Evolutionary conservation across 2,329 filamentous ascomycete genomes (phyloP), one percentile per base, ranked within the genome.

Genomic region (Colletotrichum australisinense): DNA sequence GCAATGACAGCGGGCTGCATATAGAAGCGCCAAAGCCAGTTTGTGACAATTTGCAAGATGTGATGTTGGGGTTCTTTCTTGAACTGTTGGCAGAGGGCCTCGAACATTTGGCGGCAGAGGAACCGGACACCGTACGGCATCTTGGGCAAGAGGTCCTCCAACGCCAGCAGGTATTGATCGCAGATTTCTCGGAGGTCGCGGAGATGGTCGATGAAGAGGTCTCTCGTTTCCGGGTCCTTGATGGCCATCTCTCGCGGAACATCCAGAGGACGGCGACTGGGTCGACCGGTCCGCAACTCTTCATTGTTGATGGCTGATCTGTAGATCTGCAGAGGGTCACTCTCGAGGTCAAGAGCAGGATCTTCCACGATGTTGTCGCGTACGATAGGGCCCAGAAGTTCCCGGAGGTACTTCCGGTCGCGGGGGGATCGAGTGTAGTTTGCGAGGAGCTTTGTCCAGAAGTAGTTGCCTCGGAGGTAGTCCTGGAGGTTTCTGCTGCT

Each of bases 251-350:
- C 97, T 75, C 95, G 91, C 0, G 95, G 93, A 42, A 99, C 93
- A 77, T 98, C 95, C 16, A 94, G 91, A 42, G 92, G 93, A 75
- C 97, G 90, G 63, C 90, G 90, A 81, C 95, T 98, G 24, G 94
- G 91, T 76, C 92, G 91, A 5, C 97, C 97, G 0, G 97, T 99
- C 22, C 95, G 92, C 28, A 99, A 90, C 83, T 99, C 97, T 82
- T 98, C 96, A 78, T 99, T 98, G 85, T 97, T 98, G 84, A 99
- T 97, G 16, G 95, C 93, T 5, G 95, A 97, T 55, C 94, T 91
- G 83, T 99, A 98, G 70, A 99, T 99, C 78, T 98, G 96, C 87
- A 98, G 93, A 0, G 97, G 97, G 79, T 99, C 97, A 81, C 96
- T 98, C 83, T 99, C 97, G 30, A 99, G 88, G 80, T 99, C 96